Conservation (phyloP, 352 stramenopile species). For the Globisporangium cystogenes region DNA sequence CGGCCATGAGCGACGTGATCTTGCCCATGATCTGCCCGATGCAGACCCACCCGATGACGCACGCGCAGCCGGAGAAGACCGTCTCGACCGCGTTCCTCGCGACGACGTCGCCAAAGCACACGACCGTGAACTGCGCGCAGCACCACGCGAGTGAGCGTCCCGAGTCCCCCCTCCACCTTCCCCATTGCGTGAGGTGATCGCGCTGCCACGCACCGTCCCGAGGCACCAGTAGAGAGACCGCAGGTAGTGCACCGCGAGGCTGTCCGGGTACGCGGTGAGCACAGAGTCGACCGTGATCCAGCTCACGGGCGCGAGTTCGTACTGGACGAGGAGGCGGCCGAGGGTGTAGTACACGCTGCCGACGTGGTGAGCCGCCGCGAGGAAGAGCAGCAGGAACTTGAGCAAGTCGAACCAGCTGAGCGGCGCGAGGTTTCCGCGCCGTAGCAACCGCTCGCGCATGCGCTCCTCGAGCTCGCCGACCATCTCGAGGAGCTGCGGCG, state of each 20-base stretch:
- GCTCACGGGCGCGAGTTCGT: conserved; percentile 12
- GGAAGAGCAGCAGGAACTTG: conserved; percentile 26
- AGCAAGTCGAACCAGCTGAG: conserved; percentile 16
- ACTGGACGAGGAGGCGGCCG: conserved; percentile 14
- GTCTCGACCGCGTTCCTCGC: conserved; percentile 17
- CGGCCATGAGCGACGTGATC: conserved; percentile 20
- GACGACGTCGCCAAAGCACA: conserved; percentile 21
- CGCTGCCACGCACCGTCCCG: conserved; percentile 13
- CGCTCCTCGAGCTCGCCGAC: conserved; percentile 13
- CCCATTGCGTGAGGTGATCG: too few species aligned
- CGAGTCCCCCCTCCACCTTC: too few species aligned
- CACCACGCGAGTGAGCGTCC: background rate
- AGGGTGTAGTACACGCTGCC: conserved; percentile 20
- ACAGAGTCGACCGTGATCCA: conserved; percentile 17
- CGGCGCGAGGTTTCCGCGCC: conserved; percentile 5
- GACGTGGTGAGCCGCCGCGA: conserved; percentile 15
- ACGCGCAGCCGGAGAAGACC: conserved; percentile 11
- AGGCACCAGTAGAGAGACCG: conserved; percentile 22
- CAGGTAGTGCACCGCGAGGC: conserved; percentile 15
- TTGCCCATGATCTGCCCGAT: conserved; percentile 21
- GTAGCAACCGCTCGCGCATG: conserved; percentile 9
- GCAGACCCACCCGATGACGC: conserved; percentile 21
- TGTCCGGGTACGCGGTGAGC: conserved; percentile 11
- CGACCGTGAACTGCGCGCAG: conserved; percentile 18
- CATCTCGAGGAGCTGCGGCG: conserved; percentile 13